Base-by-base conservation (phyloP, 345 rosid genomes). In the Syzygium jambos region DNA sequence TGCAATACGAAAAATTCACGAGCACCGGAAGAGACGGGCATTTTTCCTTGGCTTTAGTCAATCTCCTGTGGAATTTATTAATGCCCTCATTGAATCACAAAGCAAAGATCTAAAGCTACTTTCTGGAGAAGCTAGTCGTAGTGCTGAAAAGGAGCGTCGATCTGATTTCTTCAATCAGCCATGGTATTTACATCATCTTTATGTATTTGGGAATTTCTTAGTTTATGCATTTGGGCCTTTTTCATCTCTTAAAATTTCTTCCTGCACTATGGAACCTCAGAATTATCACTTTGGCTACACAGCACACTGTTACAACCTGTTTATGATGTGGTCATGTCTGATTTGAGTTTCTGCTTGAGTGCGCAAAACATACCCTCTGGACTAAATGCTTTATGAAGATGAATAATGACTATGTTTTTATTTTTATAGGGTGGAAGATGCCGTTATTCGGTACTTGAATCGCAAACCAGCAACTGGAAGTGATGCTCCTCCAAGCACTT, bases 11-110 rank as follows among this genome's bases (percentile, higher is more conserved):
- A 98, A 98, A 92, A 95, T 98, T 85, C 98, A 96, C 57, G 99
- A 96, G 90, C 99, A 98, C 89, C 93, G 99, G 21, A 92, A 95
- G 90, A 93, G 99, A 86, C 90, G 99, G 30, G 98, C 99, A 4
- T 97, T 97, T 89, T 97, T 97, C 90, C 97, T 97, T 86, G 99
- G 99, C 78, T 96, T 97, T 90, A 96, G 99, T 90, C 99, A 96
- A 85, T 96, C 98, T 51, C 99, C 99, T 54, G 98, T 95, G 65
- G 99, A 98, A 87, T 98, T 98, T 90, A 94, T 96, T 80, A 95
- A 98, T 88, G 96, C 99, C 73, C 86, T 98, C 91, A 98, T 95
- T 52, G 99, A 96, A 85, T 98, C 99, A 61, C 99, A 98, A 90
- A 93, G 95, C 94, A 93, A 90, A 92, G 99, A 98, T 93, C 91